These are phyloP conservation scores for Neonothopanus nambi DNA, from an alignment of 1,284 basidiomycete genomes.

Conservation along the genomic window DNA sequence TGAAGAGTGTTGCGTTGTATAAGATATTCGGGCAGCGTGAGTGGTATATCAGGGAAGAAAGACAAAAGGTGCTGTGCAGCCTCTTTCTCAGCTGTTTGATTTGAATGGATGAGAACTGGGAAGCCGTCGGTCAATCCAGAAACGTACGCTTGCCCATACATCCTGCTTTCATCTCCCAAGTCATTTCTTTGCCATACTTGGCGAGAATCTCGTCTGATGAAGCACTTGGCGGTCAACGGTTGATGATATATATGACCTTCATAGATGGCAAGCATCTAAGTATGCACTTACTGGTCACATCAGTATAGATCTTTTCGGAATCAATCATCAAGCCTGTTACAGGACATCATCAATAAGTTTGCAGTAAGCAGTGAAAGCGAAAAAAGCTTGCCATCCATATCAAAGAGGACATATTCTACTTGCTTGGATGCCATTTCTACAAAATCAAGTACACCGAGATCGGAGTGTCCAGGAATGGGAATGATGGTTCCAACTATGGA, in stretches of 20 bases:
- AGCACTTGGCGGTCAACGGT: not conserved
- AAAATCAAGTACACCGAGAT: not conserved
- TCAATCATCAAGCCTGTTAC: slow-evolving; percentile 60
- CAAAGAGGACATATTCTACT: slow-evolving; percentile 77
- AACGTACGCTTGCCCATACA: slow-evolving; percentile 79
- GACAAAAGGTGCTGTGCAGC: slow-evolving; percentile 68
- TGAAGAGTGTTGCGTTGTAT: slow-evolving; percentile 54
- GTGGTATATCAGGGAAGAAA: slow-evolving; percentile 68
- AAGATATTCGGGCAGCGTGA: slow-evolving; percentile 62
- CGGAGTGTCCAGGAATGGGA: too few relatives aligned
- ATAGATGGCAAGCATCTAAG: not conserved
- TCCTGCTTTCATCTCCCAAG: slow-evolving; percentile 81
- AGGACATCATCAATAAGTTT: not conserved
- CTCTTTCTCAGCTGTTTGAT: slow-evolving; percentile 56
- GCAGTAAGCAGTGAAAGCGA: not conserved
- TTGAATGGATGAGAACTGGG: slow-evolving; percentile 1
- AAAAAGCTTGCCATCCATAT: slow-evolving; percentile 67
- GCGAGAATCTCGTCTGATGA: slow-evolving; percentile 64
- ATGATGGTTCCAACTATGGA: too few relatives aligned
- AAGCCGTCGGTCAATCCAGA: not conserved
- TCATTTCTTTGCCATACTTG: slow-evolving; percentile 74
- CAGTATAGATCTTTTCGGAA: slow-evolving; percentile 72
- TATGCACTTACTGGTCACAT: slow-evolving; percentile 63
- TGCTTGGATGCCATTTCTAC: slow-evolving; percentile 10
- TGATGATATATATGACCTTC: too few relatives aligned